phyloP scores from a whole-genome alignment of 768 basidiomycete genomes.

The Boletus eberwhitei region DNA sequence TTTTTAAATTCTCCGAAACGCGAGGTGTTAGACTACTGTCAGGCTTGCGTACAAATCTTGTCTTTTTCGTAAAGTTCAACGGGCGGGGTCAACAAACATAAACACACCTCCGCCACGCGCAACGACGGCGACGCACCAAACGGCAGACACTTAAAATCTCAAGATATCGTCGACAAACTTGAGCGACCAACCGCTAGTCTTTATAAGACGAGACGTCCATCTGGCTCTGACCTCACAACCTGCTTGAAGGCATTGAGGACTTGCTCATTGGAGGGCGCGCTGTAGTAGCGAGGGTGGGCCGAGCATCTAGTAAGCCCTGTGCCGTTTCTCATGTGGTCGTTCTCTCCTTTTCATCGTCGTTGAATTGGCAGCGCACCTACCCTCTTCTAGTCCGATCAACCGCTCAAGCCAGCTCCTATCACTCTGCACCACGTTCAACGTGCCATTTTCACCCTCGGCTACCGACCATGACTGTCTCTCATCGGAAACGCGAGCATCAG shows the following conservation, averaged over 20 bases:
- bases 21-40: too few species aligned
- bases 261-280: neutral
- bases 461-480: conserved; percentile 57
- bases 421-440: neutral
- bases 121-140: conserved; percentile 11
- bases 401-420: neutral
- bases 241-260: neutral
- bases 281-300: neutral
- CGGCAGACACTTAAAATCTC: neutral
- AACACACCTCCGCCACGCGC: conserved; percentile 7
- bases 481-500: conserved; percentile 60
- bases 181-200: neutral
- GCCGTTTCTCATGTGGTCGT: neutral
- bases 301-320: conserved; percentile 1
- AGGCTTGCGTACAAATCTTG: too few species aligned
- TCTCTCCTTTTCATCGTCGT: neutral
- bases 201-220: neutral
- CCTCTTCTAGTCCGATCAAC: neutral
- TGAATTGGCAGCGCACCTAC: neutral
- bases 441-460: neutral
- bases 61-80: neutral
- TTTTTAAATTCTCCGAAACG: too few species aligned
- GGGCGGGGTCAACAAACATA: conserved; percentile 5
- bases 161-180: neutral
- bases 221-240: neutral